Conservation (phyloP, 2,329 filamentous ascomycete species). For the Leptographium lundbergii region DNA sequence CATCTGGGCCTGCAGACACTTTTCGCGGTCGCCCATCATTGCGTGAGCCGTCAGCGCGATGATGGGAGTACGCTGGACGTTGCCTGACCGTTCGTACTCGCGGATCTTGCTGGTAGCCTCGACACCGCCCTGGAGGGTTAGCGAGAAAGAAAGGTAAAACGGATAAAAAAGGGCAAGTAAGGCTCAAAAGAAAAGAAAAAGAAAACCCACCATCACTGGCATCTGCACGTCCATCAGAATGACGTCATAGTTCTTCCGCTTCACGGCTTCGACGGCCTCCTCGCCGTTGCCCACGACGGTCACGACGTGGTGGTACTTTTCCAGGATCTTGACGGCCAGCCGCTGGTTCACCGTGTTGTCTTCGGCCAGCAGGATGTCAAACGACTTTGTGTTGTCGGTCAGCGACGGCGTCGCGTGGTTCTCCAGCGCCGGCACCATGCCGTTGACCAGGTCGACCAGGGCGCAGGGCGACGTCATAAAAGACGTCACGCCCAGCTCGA, state of each 20-base stretch:
- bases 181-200: conserved; percentile 25
- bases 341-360: conserved; percentile 97
- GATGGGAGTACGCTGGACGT: conserved; percentile 76
- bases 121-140: conserved; percentile 65
- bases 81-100: conserved; percentile 78
- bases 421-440: conserved; percentile 89
- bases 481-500: conserved; percentile 94
- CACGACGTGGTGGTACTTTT: conserved; percentile 89
- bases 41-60: conserved; percentile 95
- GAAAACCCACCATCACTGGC: conserved; percentile 80
- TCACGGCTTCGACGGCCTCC: conserved; percentile 85
- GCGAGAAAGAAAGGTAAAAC: conserved; percentile 12
- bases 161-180: neutral
- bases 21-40: conserved; percentile 96
- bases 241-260: conserved; percentile 85
- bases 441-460: conserved; percentile 87
- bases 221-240: conserved; percentile 99
- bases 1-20: conserved; percentile 98
- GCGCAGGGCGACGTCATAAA: conserved; percentile 98
- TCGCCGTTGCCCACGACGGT: conserved; percentile 91
- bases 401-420: conserved; percentile 83
- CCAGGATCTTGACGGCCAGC: conserved; percentile 88
- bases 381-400: conserved; percentile 87
- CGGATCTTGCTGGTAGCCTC: conserved; percentile 95
- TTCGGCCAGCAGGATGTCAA: conserved; percentile 89